Evolutionary conservation across 2,329 filamentous ascomycete genomes (phyloP), one percentile per base, ranked within the genome.

Genomic region (Aspergillus fructus): DNA sequence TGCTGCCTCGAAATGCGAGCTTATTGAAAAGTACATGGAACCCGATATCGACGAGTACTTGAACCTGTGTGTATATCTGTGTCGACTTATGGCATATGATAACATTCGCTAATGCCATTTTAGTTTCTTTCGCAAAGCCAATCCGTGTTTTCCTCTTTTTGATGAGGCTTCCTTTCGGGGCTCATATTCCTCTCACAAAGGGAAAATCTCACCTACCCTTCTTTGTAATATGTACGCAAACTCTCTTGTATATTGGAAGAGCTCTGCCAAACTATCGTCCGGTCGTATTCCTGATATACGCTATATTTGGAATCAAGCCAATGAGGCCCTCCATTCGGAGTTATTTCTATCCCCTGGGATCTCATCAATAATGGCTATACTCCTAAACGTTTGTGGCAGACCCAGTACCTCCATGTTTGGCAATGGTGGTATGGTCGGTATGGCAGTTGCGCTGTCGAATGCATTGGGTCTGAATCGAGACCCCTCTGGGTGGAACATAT

Each of bases 221-320:
- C 69, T 85, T 1, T 77, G 78, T 15, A 79, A 77, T 47, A 58
- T 86, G 0, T 82, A 84, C 55, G 83, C 82, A 0, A 78, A 82
- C 43, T 72, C 78, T 0, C 66, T 84, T 1, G 74, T 80, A 0
- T 83, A 80, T 58, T 86, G 83, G 83, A 68, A 71, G 12, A 72
- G 73, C 37, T 76, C 76, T 0, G 66, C 73, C 0, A 60, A 66
- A 1, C 54, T 79, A 3, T 67, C 64, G 1, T 59, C 60, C 0
- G 71, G 76, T 27, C 74, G 76, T 7, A 66, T 73, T 17, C 83
- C 83, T 0, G 83, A 85, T 61, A 73, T 74, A 19, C 78, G 80
- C 8, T 86, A 82, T 62, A 78, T 83, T 21, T 86, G 83, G 83
- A 85, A 85, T 42, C 76, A 82, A 19, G 81, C 82, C 2, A 80